Base-by-base conservation (phyloP, 2,329 filamentous ascomycete species). In the Aspergillus fructus region DNA sequence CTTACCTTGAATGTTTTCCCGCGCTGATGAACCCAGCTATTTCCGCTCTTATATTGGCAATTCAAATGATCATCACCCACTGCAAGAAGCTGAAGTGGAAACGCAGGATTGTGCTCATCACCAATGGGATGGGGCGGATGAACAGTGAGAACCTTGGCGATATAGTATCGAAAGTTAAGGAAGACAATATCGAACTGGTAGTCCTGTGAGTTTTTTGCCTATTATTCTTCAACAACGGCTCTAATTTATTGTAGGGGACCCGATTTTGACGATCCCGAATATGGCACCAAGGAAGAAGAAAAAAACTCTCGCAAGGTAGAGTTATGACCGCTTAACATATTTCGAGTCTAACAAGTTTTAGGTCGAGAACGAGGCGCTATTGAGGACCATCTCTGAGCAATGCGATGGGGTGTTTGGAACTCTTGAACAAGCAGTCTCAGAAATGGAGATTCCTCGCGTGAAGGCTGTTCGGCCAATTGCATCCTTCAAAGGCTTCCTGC, bases 221-320 rank as follows among this genome's bases (percentile, higher is more conserved):
- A 1, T 5, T 2, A 6, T 17, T 1, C 33, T 33, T n/a, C 23
- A 27, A 33, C 13, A 21, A 6, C 40, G 45, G 47, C 19, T 46
- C 71, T 76, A 71, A 74, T 57, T 21, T 33, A 30, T 21, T 43
- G 3, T 57, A 93, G 89, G 53, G 94, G 94, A 13, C 85, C 96
- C 17, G 94, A 99, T 71, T 97, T 99, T 73, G 92, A 99, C 70
- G 92, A 97, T 71, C 71, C 85, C 1, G 92, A 96, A 2, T 96
- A 89, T 69, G 93, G 93, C 42, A 90, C 91, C 70, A 96, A 96
- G 72, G 93, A 97, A 76, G 92, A 97, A 72, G 85, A 89, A 62
- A 99, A 99, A 71, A 78, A 87, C 17, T 63, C 72, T 0, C 71
- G 74, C 51, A 97, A 97, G 81, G 87, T 88, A 68, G 53, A 40